Evolutionary conservation across 495 filamentous ascomycete genomes (phyloP).

Genomic region (Aspergillus sparsus): DNA sequence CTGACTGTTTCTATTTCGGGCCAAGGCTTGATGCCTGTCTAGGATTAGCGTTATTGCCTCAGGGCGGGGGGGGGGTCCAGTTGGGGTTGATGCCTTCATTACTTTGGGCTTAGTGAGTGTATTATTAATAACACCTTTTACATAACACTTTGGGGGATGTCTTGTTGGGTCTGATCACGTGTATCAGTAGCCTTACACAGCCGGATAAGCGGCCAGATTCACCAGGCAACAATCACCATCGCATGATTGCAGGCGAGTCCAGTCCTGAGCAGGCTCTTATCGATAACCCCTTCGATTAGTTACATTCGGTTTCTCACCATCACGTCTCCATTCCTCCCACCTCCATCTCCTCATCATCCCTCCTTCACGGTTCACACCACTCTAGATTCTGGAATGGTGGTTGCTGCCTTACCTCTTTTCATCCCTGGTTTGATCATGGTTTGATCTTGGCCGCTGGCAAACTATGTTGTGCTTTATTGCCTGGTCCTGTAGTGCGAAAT

Average conservation of each 20-base stretch:
- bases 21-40: constrained; percentile 19
- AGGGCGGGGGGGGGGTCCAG: constrained; percentile 37
- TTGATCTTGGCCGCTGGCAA: background rate
- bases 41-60: constrained; percentile 31
- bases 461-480: background rate
- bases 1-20: constrained; percentile 35
- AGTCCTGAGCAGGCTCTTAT: constrained; percentile 6
- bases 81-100: constrained; percentile 18
- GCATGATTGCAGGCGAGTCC: background rate
- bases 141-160: too few species aligned
- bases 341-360: background rate
- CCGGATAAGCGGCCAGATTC: background rate
- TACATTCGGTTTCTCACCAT: too few species aligned
- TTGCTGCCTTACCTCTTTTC: background rate
- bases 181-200: background rate
- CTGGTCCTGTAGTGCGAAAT: constrained; percentile 26
- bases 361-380: background rate
- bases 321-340: background rate
- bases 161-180: background rate
- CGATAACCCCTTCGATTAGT: background rate
- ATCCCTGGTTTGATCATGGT: constrained; percentile 12
- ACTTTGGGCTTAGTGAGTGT: background rate
- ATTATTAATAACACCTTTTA: too few species aligned
- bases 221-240: background rate
- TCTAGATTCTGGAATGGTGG: background rate